phyloP scores from a whole-genome alignment of 2,329 filamentous ascomycete genomes.

The Coleophoma crateriformis region DNA sequence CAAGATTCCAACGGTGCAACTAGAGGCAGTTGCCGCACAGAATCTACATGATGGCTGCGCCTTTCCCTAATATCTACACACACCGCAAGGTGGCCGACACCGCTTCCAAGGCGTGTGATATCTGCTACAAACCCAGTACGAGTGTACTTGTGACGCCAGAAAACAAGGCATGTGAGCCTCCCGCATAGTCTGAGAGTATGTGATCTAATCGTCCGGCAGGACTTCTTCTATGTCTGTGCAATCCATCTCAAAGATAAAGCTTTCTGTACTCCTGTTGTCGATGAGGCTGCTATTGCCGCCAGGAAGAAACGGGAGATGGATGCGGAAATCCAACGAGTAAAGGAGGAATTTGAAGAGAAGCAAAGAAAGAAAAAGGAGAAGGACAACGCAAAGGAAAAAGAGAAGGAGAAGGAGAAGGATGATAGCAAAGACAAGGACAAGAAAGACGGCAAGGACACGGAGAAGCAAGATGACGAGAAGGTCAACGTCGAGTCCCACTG shows the following conservation, averaged over 20 bases:
- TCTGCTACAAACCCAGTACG: conserved; percentile 84
- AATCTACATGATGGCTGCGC: not conserved
- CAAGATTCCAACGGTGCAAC: too few relatives aligned
- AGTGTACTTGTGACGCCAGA: conserved; percentile 87
- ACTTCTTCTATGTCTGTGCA: conserved; percentile 89
- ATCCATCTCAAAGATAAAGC: conserved; percentile 76
- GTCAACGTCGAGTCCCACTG: conserved; percentile 15
- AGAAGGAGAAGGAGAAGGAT: conserved; percentile 42
- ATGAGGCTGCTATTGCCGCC: conserved; percentile 58
- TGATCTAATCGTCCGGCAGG: conserved; percentile 35
- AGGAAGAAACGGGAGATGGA: conserved; percentile 58
- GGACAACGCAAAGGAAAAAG: conserved; percentile 58
- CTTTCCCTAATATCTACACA: conserved; percentile 74
- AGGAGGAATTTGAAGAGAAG: conserved; percentile 72
- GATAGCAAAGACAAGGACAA: conserved; percentile 41
- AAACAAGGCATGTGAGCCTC: conserved; percentile 59
- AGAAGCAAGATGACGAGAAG: conserved; percentile 34
- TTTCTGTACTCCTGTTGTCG: conserved; percentile 73
- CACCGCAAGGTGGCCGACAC: conserved; percentile 82
- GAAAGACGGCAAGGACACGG: conserved; percentile 33
- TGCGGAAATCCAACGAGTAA: conserved; percentile 57
- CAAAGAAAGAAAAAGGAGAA: conserved; percentile 64
- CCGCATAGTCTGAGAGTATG: not conserved
- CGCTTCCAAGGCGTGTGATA: conserved; percentile 77
- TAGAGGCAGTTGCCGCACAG: too few relatives aligned